A percentile compares a stretch with the other conserved stretches of the same genome.
Evolutionary conservation across 331 rosid species (phyloP).

Genomic region (Quercus phellos): DNA sequence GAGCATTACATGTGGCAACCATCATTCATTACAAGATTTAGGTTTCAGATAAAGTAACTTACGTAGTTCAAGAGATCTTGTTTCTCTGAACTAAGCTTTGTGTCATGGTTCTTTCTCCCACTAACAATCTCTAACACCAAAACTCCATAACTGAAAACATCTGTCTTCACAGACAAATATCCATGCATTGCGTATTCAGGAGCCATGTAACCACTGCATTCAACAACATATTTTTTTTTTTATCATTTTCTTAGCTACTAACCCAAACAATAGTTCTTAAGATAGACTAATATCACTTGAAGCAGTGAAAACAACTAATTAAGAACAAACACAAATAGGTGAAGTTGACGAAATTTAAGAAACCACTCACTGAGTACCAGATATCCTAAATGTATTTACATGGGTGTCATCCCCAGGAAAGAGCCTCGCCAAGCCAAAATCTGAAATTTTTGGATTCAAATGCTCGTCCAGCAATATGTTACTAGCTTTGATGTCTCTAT

Average conservation of each 20-base stretch:
- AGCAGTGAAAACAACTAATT: conserved; percentile 3
- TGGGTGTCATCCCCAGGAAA: conserved; percentile 95
- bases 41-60: conserved; percentile 25
- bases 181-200: conserved; percentile 91
- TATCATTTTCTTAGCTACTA: neutral
- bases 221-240: neutral
- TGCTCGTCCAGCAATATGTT: conserved; percentile 74
- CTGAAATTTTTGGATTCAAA: conserved; percentile 76
- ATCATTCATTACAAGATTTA: neutral
- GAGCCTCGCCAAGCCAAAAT: conserved; percentile 84
- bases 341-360: neutral
- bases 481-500: conserved; percentile 89
- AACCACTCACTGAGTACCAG: conserved; percentile 88
- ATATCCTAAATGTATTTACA: conserved; percentile 70
- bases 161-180: conserved; percentile 77
- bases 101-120: conserved; percentile 69
- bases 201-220: conserved; percentile 83
- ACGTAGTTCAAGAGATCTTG: conserved; percentile 75
- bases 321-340: conserved; percentile 4
- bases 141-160: conserved; percentile 84
- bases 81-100: conserved; percentile 42
- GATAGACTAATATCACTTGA: neutral
- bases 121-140: conserved; percentile 77
- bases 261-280: neutral
- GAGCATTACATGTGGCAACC: neutral